A percentile compares a stretch with the other conserved stretches of the same genome.
Evolutionary conservation across 1,284 basidiomycete genomes (phyloP).

Genomic region (Malassezia equina): DNA sequence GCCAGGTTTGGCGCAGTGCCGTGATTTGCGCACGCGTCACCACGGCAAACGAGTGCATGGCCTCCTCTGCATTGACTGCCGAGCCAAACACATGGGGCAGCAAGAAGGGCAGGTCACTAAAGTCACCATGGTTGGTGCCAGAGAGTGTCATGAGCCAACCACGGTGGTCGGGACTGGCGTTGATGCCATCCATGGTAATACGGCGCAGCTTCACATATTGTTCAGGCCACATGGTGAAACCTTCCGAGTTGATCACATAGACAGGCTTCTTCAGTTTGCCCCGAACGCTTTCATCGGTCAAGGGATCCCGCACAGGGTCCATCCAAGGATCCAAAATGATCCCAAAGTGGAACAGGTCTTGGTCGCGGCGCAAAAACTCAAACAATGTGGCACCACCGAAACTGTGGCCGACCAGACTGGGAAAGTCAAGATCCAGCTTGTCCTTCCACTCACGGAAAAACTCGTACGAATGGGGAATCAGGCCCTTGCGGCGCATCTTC

Average conservation of each 20-base stretch:
- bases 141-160: slow-evolving; percentile 37
- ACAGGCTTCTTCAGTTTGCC: slow-evolving; percentile 21
- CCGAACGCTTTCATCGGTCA: slow-evolving; percentile 19
- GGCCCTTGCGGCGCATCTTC: not conserved
- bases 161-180: slow-evolving; percentile 14
- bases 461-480: not conserved
- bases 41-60: slow-evolving; percentile 23
- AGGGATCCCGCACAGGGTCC: slow-evolving; percentile 29
- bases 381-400: slow-evolving; percentile 44
- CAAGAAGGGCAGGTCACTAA: slow-evolving; percentile 33
- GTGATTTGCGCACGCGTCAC: slow-evolving; percentile 28
- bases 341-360: slow-evolving; percentile 20
- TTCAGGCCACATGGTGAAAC: slow-evolving; percentile 28
- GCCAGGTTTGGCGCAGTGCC: slow-evolving; percentile 18
- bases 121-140: slow-evolving; percentile 35
- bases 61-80: slow-evolving; percentile 23
- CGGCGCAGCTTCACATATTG: slow-evolving; percentile 27
- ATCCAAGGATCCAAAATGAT: slow-evolving; percentile 37
- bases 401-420: slow-evolving; percentile 33
- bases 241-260: slow-evolving; percentile 34
- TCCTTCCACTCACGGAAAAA: slow-evolving; percentile 27
- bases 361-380: slow-evolving; percentile 23
- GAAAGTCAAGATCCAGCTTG: slow-evolving; percentile 27
- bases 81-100: slow-evolving; percentile 35
- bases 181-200: slow-evolving; percentile 22